These are phyloP conservation scores for Calonectria multiphialidica DNA, from an alignment of 2,329 filamentous ascomycete genomes.

Conservation along the genomic window DNA sequence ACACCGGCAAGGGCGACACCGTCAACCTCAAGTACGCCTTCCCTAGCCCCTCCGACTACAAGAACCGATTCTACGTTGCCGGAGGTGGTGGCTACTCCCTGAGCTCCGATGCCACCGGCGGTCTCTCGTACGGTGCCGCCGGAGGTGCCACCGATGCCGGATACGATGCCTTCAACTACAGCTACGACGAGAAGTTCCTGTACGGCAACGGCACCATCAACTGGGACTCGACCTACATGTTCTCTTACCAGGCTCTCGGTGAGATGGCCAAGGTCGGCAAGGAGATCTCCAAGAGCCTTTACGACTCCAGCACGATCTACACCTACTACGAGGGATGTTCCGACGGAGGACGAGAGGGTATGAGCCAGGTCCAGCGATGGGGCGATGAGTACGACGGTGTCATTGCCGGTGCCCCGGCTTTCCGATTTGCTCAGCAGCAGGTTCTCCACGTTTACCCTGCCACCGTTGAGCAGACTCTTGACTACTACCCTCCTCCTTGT, in stretches of 20 bases:
- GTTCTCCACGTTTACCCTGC: constrained; percentile 53
- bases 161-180: constrained; percentile 56
- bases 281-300: constrained; percentile 55
- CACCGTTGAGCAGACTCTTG: constrained; percentile 52
- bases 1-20: constrained; percentile 46
- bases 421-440: constrained; percentile 56
- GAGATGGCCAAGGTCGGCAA: constrained; percentile 62
- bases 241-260: constrained; percentile 62
- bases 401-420: constrained; percentile 29
- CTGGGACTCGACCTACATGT: constrained; percentile 62
- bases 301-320: constrained; percentile 52
- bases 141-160: constrained; percentile 57
- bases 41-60: constrained; percentile 50
- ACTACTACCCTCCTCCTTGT: constrained; percentile 52
- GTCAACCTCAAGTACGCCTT: constrained; percentile 50
- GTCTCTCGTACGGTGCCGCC: constrained; percentile 56
- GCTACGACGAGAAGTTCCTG: constrained; percentile 53
- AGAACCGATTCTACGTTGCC: constrained; percentile 59
- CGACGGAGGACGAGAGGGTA: constrained; percentile 61
- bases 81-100: constrained; percentile 57
- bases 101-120: constrained; percentile 47
- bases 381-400: constrained; percentile 33
- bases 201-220: constrained; percentile 64
- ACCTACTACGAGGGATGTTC: constrained; percentile 66
- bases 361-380: constrained; percentile 36